A percentile compares a stretch with the other conserved stretches of the same genome.
These are phyloP conservation scores for Daphne laureola DNA, from an alignment of 441 rosid species.

Conservation along the genomic window DNA sequence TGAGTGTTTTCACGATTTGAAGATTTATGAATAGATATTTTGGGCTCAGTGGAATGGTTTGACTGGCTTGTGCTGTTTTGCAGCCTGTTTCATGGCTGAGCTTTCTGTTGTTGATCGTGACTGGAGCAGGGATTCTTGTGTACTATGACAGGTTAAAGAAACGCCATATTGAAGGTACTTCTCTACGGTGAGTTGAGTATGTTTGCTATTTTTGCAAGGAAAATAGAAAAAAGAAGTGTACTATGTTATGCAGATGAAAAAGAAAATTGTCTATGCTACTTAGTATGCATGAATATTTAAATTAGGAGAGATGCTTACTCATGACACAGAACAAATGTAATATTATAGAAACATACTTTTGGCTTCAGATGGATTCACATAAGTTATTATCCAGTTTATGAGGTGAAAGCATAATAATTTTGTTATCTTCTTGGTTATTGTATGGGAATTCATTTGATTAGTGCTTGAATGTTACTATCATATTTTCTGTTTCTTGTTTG, in stretches of 20 bases:
- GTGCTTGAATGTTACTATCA: background rate
- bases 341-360: background rate
- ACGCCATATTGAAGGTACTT: slow-evolving; percentile 85
- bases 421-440: background rate
- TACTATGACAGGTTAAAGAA: slow-evolving; percentile 76
- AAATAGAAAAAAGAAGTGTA: background rate
- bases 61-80: slow-evolving; percentile 33
- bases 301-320: background rate
- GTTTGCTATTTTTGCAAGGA: background rate
- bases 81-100: slow-evolving; percentile 97
- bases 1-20: background rate
- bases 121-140: slow-evolving; percentile 67
- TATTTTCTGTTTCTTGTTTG: background rate
- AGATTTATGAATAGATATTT: background rate
- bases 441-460: background rate
- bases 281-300: too few species aligned
- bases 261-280: too few species aligned
- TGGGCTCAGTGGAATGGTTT: slow-evolving; percentile 12
- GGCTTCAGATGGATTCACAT: background rate
- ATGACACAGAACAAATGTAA: background rate
- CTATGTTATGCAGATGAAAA: too few species aligned
- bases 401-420: background rate
- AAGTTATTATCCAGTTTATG: background rate
- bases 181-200: slow-evolving; percentile 68
- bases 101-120: slow-evolving; percentile 57